These are phyloP conservation scores for Pleurotus salmoneostramineus DNA, from an alignment of 768 basidiomycete genomes.

Conservation along the genomic window DNA sequence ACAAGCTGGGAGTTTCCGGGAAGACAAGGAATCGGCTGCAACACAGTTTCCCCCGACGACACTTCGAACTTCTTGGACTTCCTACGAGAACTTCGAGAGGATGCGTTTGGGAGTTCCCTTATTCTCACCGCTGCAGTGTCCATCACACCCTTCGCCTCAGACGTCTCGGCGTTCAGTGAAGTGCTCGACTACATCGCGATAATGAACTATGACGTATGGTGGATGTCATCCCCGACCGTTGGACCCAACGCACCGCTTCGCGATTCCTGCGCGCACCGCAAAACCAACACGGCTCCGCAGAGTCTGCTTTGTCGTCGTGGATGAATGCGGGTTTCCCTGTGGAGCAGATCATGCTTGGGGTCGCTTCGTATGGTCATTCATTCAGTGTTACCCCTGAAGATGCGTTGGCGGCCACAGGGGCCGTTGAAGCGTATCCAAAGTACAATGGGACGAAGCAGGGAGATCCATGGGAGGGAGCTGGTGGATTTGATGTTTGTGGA, in stretches of 20 bases:
- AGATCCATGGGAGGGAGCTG: constrained; percentile 42
- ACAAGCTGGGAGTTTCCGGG: constrained; percentile 82
- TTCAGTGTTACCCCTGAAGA: constrained; percentile 40
- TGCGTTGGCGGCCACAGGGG: constrained; percentile 29
- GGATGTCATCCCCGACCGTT: constrained; percentile 45
- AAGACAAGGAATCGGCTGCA: constrained; percentile 64
- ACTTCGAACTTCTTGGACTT: constrained; percentile 75
- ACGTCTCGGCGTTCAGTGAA: constrained; percentile 70
- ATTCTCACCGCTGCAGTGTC: constrained; percentile 51
- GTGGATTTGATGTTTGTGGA: constrained; percentile 46
- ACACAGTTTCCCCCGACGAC: constrained; percentile 56
- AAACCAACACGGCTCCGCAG: constrained; percentile 65
- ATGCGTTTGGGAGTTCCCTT: constrained; percentile 46
- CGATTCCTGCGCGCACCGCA: constrained; percentile 60
- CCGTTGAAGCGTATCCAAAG: constrained; percentile 34
- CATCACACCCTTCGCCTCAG: constrained; percentile 37
- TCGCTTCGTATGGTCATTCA: constrained; percentile 78
- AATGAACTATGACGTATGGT: constrained; percentile 70
- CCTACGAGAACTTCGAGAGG: constrained; percentile 60
- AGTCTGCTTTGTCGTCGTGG: constrained; percentile 70
- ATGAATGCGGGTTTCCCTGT: constrained; percentile 68
- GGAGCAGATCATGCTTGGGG: constrained; percentile 66
- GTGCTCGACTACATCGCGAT: constrained; percentile 53
- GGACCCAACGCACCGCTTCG: constrained; percentile 88
- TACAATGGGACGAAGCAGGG: constrained; percentile 44